phyloP scores from a whole-genome alignment of 768 basidiomycete species.

The Tylopilus felleus region DNA sequence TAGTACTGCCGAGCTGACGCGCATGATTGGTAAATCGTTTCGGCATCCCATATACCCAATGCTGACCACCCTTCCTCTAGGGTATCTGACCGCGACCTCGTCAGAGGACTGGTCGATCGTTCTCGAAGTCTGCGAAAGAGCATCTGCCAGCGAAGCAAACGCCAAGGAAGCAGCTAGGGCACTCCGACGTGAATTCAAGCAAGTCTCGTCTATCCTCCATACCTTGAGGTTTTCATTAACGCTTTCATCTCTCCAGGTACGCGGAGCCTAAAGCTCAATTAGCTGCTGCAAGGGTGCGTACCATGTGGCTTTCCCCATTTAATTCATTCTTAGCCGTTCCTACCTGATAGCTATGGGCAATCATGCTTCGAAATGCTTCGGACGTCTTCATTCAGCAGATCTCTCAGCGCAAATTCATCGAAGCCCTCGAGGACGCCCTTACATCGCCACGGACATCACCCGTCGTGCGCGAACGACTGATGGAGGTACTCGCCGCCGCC shows the following conservation, averaged over 20 bases:
- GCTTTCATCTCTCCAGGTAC: slow-evolving; percentile 42
- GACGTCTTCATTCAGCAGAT: slow-evolving; percentile 69
- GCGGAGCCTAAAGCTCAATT: slow-evolving; percentile 74
- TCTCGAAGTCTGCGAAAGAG: slow-evolving; percentile 82
- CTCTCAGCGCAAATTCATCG: slow-evolving; percentile 72
- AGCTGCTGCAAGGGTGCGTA: slow-evolving; percentile 67
- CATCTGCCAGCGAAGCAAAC: slow-evolving; percentile 63
- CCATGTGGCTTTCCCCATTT: background rate
- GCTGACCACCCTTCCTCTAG: slow-evolving; percentile 33
- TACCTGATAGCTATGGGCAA: slow-evolving; percentile 70
- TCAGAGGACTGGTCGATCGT: slow-evolving; percentile 83
- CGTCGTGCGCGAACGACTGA: slow-evolving; percentile 74
- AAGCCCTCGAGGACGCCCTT: slow-evolving; percentile 74
- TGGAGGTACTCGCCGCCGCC: slow-evolving; percentile 81
- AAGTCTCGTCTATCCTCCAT: slow-evolving; percentile 14
- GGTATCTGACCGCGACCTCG: slow-evolving; percentile 70
- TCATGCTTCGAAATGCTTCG: slow-evolving; percentile 81
- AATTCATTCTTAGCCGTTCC: background rate
- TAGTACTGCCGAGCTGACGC: slow-evolving; percentile 51
- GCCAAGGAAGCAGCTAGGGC: slow-evolving; percentile 86
- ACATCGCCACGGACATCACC: slow-evolving; percentile 62
- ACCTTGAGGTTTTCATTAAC: slow-evolving; percentile 10
- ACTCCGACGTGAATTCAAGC: slow-evolving; percentile 85
- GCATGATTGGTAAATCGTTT: slow-evolving; percentile 60
- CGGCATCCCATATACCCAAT: background rate